Evolutionary conservation across 805 yeast genomes (phyloP).

Genomic region (Cyberlindnera mycetangii): DNA sequence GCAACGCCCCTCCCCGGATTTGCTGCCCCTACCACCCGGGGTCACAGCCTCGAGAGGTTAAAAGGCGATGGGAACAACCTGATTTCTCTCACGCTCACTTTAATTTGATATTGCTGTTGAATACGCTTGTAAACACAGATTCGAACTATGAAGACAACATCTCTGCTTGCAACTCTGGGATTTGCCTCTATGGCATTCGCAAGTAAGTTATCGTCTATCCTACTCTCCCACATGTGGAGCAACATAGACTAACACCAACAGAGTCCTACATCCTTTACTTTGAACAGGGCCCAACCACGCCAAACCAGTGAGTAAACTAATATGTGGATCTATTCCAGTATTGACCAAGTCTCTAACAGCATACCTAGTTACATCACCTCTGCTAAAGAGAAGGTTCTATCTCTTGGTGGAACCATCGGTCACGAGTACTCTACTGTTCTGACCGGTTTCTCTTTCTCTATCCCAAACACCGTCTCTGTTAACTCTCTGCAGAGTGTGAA

Average conservation of each 20-base stretch:
- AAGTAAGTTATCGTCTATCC: constrained; percentile 9
- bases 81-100: not conserved
- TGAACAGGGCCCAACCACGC: constrained; percentile 29
- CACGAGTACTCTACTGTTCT: constrained; percentile 45
- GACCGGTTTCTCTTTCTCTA: constrained; percentile 45
- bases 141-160: not conserved
- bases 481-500: constrained; percentile 22
- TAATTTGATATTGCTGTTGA: too few relatives aligned
- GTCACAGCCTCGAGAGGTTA: too few relatives aligned
- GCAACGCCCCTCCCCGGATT: not conserved
- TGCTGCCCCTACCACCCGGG: too few relatives aligned
- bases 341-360: too few relatives aligned
- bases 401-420: constrained; percentile 42
- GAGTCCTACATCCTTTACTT: constrained; percentile 27
- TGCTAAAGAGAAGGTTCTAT: constrained; percentile 33
- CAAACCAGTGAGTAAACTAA: constrained; percentile 22
- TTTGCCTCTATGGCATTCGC: constrained; percentile 4
- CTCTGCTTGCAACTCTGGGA: not conserved
- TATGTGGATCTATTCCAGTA: not conserved
- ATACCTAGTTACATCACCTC: constrained; percentile 26
- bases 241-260: constrained; percentile 7
- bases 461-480: constrained; percentile 32
- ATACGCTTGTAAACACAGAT: not conserved
- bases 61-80: too few relatives aligned
- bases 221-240: too few relatives aligned